A percentile compares a stretch with the other conserved stretches of the same genome.
These are phyloP conservation scores for Candida piceae DNA, from an alignment of 805 yeast species.

Conservation along the genomic window DNA sequence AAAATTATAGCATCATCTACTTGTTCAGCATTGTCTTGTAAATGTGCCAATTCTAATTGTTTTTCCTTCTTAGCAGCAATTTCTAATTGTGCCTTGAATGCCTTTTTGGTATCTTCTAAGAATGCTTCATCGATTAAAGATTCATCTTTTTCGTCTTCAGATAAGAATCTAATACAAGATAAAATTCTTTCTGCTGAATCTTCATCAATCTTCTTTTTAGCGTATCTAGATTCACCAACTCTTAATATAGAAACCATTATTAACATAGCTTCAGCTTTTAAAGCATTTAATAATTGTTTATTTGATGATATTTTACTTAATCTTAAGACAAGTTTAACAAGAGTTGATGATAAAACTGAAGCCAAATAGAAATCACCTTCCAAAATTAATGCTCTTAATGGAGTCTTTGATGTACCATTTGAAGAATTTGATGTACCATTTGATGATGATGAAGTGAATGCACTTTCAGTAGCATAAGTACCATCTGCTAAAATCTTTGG, in stretches of 20 bases:
- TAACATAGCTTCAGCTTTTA: slow-evolving; percentile 91
- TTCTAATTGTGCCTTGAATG: slow-evolving; percentile 68
- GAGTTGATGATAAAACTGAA: slow-evolving; percentile 79
- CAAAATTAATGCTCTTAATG: slow-evolving; percentile 74
- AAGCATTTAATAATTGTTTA: slow-evolving; percentile 60
- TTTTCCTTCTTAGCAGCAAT: slow-evolving; percentile 55
- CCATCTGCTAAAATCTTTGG: slow-evolving; percentile 97
- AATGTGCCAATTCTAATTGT: slow-evolving; percentile 48
- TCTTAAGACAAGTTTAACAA: slow-evolving; percentile 82
- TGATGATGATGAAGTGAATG: slow-evolving; percentile 35
- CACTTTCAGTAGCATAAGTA: slow-evolving; percentile 93
- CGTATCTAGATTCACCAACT: slow-evolving; percentile 71
- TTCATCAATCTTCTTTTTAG: slow-evolving; percentile 79
- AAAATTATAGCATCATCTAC: slow-evolving; percentile 75
- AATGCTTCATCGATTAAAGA: slow-evolving; percentile 56
- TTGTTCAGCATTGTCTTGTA: slow-evolving; percentile 62
- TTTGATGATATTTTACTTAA: slow-evolving; percentile 53
- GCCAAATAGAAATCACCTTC: slow-evolving; percentile 90
- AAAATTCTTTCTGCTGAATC: slow-evolving; percentile 94
- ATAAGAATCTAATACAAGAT: slow-evolving; percentile 76
- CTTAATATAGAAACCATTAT: slow-evolving; percentile 88
- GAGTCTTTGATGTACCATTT: slow-evolving; percentile 39
- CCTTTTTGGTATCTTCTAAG: slow-evolving; percentile 81
- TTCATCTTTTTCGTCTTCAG: slow-evolving; percentile 55
- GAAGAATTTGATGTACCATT: too few relatives aligned